Evolutionary conservation across 345 rosid species (phyloP).

Genomic region (Abelmoschus esculentus): DNA sequence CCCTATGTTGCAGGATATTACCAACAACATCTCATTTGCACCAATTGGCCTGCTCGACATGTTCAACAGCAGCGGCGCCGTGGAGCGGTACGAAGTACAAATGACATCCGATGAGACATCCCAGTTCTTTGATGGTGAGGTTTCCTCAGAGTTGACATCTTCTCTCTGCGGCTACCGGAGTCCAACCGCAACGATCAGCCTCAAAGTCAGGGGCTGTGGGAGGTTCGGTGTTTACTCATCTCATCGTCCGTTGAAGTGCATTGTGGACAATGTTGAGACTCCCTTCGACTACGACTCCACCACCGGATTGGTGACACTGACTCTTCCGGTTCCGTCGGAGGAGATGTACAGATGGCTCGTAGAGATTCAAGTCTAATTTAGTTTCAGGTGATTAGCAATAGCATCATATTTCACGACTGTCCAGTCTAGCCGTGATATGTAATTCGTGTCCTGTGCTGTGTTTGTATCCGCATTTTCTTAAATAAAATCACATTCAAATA

Average conservation of each 20-base stretch:
- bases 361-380: conserved; percentile 46
- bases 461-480: not conserved
- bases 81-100: conserved; percentile 46
- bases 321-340: conserved; percentile 48
- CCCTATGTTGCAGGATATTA: conserved; percentile 42
- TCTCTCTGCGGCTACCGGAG: conserved; percentile 38
- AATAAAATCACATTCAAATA: not conserved
- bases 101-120: conserved; percentile 26
- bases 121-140: conserved; percentile 47
- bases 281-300: conserved; percentile 46
- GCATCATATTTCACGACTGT: not conserved
- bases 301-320: conserved; percentile 51
- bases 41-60: conserved; percentile 81
- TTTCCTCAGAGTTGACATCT: conserved; percentile 32
- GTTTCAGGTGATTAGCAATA: not conserved
- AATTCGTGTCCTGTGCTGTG: not conserved
- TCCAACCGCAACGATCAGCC: conserved; percentile 40
- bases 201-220: conserved; percentile 71
- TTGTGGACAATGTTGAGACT: conserved; percentile 38
- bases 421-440: not conserved
- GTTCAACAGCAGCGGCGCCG: conserved; percentile 82
- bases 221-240: conserved; percentile 67
- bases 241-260: conserved; percentile 61
- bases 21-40: conserved; percentile 58
- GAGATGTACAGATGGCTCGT: conserved; percentile 87